Conservation (phyloP, 2,329 filamentous ascomycete genomes). For the Hypomyces perniciosus region DNA sequence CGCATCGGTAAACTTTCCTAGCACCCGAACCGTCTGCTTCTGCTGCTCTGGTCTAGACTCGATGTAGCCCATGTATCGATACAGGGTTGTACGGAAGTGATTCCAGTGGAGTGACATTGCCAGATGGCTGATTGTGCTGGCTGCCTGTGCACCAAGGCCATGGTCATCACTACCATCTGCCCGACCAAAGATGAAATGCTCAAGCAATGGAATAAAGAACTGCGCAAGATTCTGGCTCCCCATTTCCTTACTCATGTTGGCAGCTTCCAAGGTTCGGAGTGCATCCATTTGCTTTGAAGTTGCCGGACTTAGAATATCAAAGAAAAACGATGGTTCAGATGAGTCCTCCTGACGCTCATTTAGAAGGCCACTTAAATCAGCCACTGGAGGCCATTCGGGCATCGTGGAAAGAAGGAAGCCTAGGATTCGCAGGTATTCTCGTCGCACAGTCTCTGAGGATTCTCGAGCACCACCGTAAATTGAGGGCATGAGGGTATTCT, state of each 20-base stretch:
- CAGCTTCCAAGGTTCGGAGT: slow-evolving; percentile 66
- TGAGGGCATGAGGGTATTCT: slow-evolving; percentile 63
- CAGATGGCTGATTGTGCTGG: slow-evolving; percentile 70
- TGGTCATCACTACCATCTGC: slow-evolving; percentile 70
- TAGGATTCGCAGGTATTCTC: slow-evolving; percentile 75
- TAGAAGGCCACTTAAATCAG: slow-evolving; percentile 68
- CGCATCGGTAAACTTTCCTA: slow-evolving; percentile 76
- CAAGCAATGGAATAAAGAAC: slow-evolving; percentile 84
- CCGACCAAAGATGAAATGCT: slow-evolving; percentile 88
- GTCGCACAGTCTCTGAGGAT: slow-evolving; percentile 73
- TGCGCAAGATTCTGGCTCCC: slow-evolving; percentile 73
- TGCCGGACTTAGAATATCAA: slow-evolving; percentile 85
- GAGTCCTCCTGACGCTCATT: slow-evolving; percentile 57
- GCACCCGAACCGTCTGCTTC: slow-evolving; percentile 76
- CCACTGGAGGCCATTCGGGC: slow-evolving; percentile 62
- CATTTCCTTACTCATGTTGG: slow-evolving; percentile 59
- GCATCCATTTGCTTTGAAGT: slow-evolving; percentile 80
- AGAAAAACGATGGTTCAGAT: slow-evolving; percentile 71
- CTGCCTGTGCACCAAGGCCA: slow-evolving; percentile 79
- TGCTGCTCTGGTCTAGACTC: slow-evolving; percentile 74
- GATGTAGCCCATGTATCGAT: slow-evolving; percentile 77
- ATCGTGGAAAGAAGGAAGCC: slow-evolving; percentile 70
- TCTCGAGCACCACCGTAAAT: slow-evolving; percentile 73
- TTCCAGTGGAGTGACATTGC: slow-evolving; percentile 79
- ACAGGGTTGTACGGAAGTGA: slow-evolving; percentile 79